Conservation (phyloP, 1,284 basidiomycete genomes). For the Xanthoconium separans region DNA sequence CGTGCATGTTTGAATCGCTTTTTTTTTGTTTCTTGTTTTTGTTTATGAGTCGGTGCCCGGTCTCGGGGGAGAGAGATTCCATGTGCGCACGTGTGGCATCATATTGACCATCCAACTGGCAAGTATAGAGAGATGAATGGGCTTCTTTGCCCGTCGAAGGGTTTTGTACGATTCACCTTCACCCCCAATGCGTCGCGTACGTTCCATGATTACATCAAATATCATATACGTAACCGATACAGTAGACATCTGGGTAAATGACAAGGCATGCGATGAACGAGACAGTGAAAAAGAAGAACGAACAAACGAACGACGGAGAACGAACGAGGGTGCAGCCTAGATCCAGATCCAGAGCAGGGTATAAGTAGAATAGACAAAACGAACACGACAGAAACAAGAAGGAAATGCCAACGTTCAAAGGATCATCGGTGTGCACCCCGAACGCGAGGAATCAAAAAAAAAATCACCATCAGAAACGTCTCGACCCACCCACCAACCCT, state of each 20-base stretch:
- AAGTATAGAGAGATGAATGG: too few relatives aligned
- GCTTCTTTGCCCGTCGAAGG: too few relatives aligned
- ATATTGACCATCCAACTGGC: conserved; percentile 1
- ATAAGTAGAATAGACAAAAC: conserved; percentile 4
- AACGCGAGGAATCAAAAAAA: neutral
- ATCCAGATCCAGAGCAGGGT: conserved; percentile 16
- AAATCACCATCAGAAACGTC: conserved; percentile 42
- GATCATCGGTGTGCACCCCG: neutral
- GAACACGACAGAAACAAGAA: neutral
- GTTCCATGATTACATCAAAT: conserved; percentile 24
- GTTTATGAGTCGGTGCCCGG: too few relatives aligned
- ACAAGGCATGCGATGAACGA: conserved; percentile 13
- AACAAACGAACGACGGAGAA: conserved; percentile 11
- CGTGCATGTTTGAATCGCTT: neutral
- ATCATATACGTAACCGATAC: conserved; percentile 31
- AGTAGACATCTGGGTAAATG: conserved; percentile 17
- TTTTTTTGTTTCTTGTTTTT: neutral
- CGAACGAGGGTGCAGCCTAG: conserved; percentile 6
- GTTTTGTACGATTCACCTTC: too few relatives aligned
- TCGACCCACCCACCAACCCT: conserved; percentile 49
- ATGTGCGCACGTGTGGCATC: too few relatives aligned
- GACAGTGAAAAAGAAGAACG: conserved; percentile 1
- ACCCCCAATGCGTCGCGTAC: neutral
- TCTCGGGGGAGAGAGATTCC: too few relatives aligned
- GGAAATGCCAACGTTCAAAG: neutral